Base-by-base conservation (phyloP, 129 eudicot genomes). In the Helichrysum umbraculigerum region DNA sequence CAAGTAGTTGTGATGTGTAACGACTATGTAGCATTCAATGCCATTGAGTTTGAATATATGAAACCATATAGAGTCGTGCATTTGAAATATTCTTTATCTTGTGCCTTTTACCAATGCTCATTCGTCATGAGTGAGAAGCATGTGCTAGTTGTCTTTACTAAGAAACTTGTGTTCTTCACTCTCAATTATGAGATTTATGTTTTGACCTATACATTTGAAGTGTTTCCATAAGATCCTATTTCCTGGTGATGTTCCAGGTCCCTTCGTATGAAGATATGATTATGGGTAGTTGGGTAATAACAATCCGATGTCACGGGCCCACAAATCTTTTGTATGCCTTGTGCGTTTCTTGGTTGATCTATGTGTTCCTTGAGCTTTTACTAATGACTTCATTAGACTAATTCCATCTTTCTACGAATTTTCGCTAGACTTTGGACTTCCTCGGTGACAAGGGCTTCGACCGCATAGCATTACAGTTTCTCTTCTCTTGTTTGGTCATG, bases 401-500 rank as follows among this genome's bases (percentile, higher is more conserved):
- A 82, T 82, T 52, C 2, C 42, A 7, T 72, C 16, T 57, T 64
- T 64, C 35, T 67, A 20, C 70, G 47, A 20, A 22, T 74, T 32
- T 84, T 65, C 69, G 70, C 17, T 89, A 89, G 95, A 77, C 78
- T 86, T 84, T 78, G 91, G 87, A 60, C 87, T 86, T 75, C 95
- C 95, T 82, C 89, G 91, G 89, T 89, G 89, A 89, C 69, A 65
- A 78, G 12, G 73, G 57, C 77, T 70, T 52, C 71, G 58, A 77
- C 69, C 76, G 60, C 74, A 76, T 78, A 56, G 74, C 79, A 65
- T 71, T 33, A 34, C 19, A 30, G 72, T 34, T 79, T 65, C 74
- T 67, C 72, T 65, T n/a, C 76, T 75, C 51, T 28, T 58, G 60
- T 64, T 63, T 19, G 16, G 21, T 64, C 77, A 7, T 47, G 47